Evolutionary conservation across 768 basidiomycete genomes (phyloP).

Genomic region (Trametes cinnabarina): DNA sequence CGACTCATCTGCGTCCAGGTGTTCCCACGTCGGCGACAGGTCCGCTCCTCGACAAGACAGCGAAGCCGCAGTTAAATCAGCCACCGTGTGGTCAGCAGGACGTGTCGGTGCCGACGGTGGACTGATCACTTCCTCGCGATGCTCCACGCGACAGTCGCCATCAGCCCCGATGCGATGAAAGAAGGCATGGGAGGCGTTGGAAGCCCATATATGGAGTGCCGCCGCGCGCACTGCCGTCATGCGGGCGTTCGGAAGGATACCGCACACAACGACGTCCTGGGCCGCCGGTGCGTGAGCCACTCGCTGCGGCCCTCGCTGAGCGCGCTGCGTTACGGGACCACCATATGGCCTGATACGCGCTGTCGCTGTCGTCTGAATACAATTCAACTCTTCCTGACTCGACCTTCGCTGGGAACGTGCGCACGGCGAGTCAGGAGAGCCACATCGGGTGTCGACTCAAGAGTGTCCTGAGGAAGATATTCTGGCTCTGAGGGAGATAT

Average conservation of each 20-base stretch:
- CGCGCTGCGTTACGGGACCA: no score
- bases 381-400: not conserved
- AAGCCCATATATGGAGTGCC: not conserved
- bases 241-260: not conserved
- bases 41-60: no score
- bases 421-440: slow-evolving; percentile 4
- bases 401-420: not conserved
- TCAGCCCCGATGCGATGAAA: not conserved
- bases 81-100: no score
- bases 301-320: not conserved
- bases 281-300: not conserved
- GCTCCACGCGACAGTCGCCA: no score
- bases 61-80: no score
- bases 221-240: not conserved
- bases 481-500: not conserved
- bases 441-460: not conserved
- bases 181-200: not conserved
- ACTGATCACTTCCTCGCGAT: not conserved
- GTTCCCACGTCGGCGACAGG: no score
- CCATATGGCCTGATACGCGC: not conserved
- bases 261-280: not conserved
- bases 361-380: not conserved
- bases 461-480: not conserved
- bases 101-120: not conserved
- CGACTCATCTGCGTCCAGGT: no score